Conservation (phyloP, 805 yeast species). For the Starmerella roubikii region DNA sequence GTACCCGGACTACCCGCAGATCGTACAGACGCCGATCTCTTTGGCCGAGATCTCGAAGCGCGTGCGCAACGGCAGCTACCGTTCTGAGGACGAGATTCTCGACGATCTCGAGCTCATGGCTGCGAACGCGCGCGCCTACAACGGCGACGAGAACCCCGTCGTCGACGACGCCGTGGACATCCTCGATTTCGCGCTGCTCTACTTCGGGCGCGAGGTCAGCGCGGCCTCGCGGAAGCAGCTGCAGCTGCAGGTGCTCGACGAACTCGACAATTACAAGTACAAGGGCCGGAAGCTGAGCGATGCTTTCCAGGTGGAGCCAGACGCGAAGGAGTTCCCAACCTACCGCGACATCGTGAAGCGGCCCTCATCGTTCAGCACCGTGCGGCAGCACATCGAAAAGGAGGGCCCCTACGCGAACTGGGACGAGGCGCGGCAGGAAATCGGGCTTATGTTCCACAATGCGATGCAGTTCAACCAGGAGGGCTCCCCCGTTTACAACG, state of each 20-base stretch:
- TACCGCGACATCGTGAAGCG: conserved; percentile 57
- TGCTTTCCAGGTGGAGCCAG: conserved; percentile 66
- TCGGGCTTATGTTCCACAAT: conserved; percentile 56
- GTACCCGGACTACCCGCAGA: conserved; percentile 68
- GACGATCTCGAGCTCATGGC: conserved; percentile 55
- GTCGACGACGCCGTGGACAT: conserved; percentile 52
- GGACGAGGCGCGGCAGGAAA: conserved; percentile 44
- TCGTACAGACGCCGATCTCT: conserved; percentile 54
- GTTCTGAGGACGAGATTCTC: conserved; percentile 31
- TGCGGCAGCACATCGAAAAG: conserved; percentile 39
- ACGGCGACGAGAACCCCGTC: conserved; percentile 51
- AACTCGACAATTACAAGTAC: conserved; percentile 20
- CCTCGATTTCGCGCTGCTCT: conserved; percentile 41
- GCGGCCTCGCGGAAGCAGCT: conserved; percentile 16
- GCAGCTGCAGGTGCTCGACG: conserved; percentile 18
- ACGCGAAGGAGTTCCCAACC: conserved; percentile 59
- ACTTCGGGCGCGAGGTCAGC: conserved; percentile 28
- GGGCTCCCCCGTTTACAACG: conserved; percentile 54
- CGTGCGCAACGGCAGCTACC: conserved; percentile 28
- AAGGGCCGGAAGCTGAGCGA: conserved; percentile 40
- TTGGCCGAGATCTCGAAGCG: conserved; percentile 48
- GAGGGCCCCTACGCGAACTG: conserved; percentile 40
- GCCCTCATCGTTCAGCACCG: conserved; percentile 60
- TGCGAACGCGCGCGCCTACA: conserved; percentile 57
- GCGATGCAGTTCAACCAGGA: conserved; percentile 70